A percentile compares a stretch with the other conserved stretches of the same genome.
Conservation (phyloP, 768 basidiomycete species). For the Boletus sp. region DNA sequence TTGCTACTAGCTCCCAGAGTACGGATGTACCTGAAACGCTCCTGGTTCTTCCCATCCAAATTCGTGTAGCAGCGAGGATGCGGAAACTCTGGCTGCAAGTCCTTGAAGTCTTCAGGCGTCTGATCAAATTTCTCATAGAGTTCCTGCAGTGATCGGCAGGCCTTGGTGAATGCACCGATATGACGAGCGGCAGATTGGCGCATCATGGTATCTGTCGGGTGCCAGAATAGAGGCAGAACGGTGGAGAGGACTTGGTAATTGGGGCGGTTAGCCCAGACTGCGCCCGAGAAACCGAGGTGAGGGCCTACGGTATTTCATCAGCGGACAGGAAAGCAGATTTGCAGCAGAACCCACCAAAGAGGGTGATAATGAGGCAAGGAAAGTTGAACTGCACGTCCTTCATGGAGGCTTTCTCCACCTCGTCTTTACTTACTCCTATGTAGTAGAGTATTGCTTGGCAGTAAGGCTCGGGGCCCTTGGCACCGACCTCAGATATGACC, state of each 20-base stretch:
- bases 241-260: conserved; percentile 25
- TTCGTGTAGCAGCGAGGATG: neutral
- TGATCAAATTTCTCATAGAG: neutral
- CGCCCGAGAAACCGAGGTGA: conserved; percentile 29
- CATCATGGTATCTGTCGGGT: conserved; percentile 15
- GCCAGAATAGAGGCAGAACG: conserved; percentile 22
- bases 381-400: neutral
- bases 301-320: conserved; percentile 16
- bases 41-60: neutral
- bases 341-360: conserved; percentile 22
- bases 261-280: conserved; percentile 24
- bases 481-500: conserved; percentile 2
- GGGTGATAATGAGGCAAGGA: conserved; percentile 22
- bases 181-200: neutral
- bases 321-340: neutral
- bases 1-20: neutral
- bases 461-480: conserved; percentile 26
- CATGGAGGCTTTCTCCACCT: neutral
- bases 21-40: neutral
- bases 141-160: neutral
- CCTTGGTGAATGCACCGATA: neutral
- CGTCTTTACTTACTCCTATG: conserved; percentile 7
- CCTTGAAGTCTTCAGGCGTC: neutral
- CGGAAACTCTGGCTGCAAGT: neutral
- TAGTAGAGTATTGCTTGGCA: conserved; percentile 25